A percentile compares a stretch with the other conserved stretches of the same genome.
These are phyloP conservation scores for Lipomyces orientalis DNA, from an alignment of 805 yeast species.

Conservation along the genomic window DNA sequence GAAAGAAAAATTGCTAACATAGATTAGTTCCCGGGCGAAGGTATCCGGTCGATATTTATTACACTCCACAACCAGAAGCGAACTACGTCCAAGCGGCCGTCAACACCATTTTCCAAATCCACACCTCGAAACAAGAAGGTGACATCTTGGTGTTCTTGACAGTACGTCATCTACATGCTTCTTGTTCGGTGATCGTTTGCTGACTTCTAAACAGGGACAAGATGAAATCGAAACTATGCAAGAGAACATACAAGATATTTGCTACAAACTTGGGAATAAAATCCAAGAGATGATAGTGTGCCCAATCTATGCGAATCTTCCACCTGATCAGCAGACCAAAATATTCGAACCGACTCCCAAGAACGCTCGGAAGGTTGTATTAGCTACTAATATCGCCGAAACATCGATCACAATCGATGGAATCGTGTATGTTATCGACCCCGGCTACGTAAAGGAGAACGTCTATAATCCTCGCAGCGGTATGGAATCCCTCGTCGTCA, in stretches of 20 bases:
- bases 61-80: constrained; percentile 80
- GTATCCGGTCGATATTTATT: constrained; percentile 84
- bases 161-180: constrained; percentile 43
- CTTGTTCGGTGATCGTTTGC: constrained; percentile 41
- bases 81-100: constrained; percentile 85
- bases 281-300: constrained; percentile 72
- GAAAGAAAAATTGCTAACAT: constrained; percentile 42
- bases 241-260: constrained; percentile 70
- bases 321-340: constrained; percentile 84
- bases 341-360: constrained; percentile 89
- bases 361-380: constrained; percentile 82
- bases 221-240: constrained; percentile 88
- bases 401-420: constrained; percentile 97
- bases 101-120: constrained; percentile 85
- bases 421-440: constrained; percentile 87
- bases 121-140: constrained; percentile 75
- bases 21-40: constrained; percentile 82
- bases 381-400: constrained; percentile 97
- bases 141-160: constrained; percentile 73
- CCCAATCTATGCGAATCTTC: constrained; percentile 90
- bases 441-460: constrained; percentile 91
- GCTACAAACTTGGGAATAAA: constrained; percentile 63
- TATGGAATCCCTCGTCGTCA: constrained; percentile 83
- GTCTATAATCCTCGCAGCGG: constrained; percentile 87
- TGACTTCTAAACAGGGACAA: constrained; percentile 68